A percentile compares a stretch with the other conserved stretches of the same genome.
Evolutionary conservation across 768 basidiomycete species (phyloP).

Genomic region (Suillus discolor): DNA sequence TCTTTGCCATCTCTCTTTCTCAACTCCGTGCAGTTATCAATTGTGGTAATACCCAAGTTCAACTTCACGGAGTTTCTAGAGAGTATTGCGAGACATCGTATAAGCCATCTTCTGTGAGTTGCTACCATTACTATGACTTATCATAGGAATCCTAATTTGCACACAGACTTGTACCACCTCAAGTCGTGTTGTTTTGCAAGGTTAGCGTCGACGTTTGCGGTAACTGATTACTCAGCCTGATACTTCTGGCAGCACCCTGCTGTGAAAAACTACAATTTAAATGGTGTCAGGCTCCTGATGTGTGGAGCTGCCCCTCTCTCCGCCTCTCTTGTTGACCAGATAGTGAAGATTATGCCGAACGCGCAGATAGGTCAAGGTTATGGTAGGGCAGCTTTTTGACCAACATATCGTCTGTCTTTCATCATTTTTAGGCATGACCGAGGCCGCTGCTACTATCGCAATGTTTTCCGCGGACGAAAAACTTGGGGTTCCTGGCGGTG

Average conservation of each 20-base stretch:
- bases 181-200: constrained; percentile 69
- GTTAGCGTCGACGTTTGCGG: constrained; percentile 31
- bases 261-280: constrained; percentile 50
- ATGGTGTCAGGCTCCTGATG: constrained; percentile 52
- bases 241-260: constrained; percentile 47
- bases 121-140: not conserved
- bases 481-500: constrained; percentile 55
- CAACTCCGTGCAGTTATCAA: constrained; percentile 42
- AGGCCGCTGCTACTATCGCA: constrained; percentile 54
- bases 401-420: not conserved
- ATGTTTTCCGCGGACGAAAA: constrained; percentile 51
- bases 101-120: constrained; percentile 57
- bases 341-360: constrained; percentile 55
- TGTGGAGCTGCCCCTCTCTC: constrained; percentile 69
- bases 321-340: constrained; percentile 49
- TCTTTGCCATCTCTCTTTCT: constrained; percentile 4
- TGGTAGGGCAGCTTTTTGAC: constrained; percentile 35
- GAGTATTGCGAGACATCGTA: constrained; percentile 59
- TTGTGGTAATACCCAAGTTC: constrained; percentile 66
- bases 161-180: constrained; percentile 63
- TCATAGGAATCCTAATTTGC: not conserved
- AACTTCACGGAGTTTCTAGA: constrained; percentile 62
- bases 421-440: constrained; percentile 55
- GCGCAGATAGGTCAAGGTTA: constrained; percentile 68
- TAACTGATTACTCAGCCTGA: constrained; percentile 9